Evolutionary conservation across 75 land plant genomes (phyloP).

Genomic region (Pinus tabuliformis): DNA sequence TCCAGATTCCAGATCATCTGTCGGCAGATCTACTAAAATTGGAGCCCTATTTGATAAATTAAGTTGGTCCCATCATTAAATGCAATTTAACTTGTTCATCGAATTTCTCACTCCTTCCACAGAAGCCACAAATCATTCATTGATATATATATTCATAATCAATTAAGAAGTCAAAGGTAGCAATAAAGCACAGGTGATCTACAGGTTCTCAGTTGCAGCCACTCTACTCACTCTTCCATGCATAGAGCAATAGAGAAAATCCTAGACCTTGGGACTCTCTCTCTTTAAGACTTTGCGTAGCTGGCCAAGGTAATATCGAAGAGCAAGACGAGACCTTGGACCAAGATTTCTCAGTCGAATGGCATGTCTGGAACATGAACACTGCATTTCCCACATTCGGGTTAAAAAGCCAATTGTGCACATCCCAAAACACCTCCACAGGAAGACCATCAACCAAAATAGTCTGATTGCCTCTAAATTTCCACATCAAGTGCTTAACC

Average conservation of each 20-base stretch:
- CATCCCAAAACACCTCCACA: conserved; percentile 93
- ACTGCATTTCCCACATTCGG: conserved; percentile 67
- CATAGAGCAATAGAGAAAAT: conserved; percentile 71
- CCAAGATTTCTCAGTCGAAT: conserved; percentile 54
- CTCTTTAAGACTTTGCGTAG: conserved; percentile 46
- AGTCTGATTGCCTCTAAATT: conserved; percentile 87
- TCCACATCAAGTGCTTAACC: conserved; percentile 82
- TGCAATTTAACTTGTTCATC: too few species aligned
- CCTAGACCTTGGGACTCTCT: conserved; percentile 32
- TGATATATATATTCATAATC: too few species aligned
- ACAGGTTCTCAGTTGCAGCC: too few species aligned
- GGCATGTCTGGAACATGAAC: conserved; percentile 82
- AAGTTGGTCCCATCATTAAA: too few species aligned
- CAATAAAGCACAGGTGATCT: too few species aligned
- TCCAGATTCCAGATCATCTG: too few species aligned
- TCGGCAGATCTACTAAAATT: too few species aligned
- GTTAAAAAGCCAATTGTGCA: conserved; percentile 87
- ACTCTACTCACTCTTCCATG: conserved; percentile 82
- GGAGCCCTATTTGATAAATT: too few species aligned
- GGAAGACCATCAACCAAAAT: conserved; percentile 79
- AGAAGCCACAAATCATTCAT: too few species aligned
- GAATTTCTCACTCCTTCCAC: too few species aligned
- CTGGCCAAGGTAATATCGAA: conserved; percentile 34
- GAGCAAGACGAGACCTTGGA: conserved; percentile 25
- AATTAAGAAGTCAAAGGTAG: too few species aligned